Base-by-base conservation (phyloP, 2,329 filamentous ascomycete genomes). In the Colletotrichum graminicola region DNA sequence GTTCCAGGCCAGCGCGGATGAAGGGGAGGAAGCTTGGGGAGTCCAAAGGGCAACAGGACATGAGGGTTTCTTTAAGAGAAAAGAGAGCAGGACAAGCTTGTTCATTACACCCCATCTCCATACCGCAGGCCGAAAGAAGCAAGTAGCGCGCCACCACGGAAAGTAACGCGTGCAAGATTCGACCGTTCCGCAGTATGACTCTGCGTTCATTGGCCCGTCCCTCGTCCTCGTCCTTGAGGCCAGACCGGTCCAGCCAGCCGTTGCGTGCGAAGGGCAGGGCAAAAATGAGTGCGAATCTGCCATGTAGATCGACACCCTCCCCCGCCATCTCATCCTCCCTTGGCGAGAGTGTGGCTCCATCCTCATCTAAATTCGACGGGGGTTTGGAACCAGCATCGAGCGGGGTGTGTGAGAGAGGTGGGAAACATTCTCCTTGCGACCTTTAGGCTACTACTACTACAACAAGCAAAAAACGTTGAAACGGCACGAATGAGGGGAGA, bases 281-380 rank as follows among this genome's bases (percentile, higher is more conserved):
- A 34, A 23, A 23, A 23, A 45, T 39, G 54, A 16, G n/a, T 23
- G 54, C 54, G 32, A 23, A 34, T n/a, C 54, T 23, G 34, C 45
- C 21, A 23, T 47, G 45, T 47, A 47, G n/a, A n/a, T n/a, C n/a
- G n/a, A n/a, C n/a, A n/a, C n/a, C n/a, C n/a, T n/a, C n/a, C n/a
- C n/a, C n/a, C n/a, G n/a, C n/a, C n/a, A n/a, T n/a, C n/a, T n/a
- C n/a, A n/a, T n/a, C n/a, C n/a, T n/a, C n/a, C n/a, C n/a, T n/a
- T 71, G 68, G 57, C 64, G 64, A 62, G 68, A 71, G 45, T 57
- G 52, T 67, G 68, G 59, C 68, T 60, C 65, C 68, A 64, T 71
- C 65, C 39, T 68, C 68, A 68, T 68, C 65, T 68, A 60, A 68
- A 59, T 36, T 41, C 52, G 59, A 68, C 65, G 23, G 65, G 68